Conservation (phyloP, 192 early-diverging fungal genomes). For the Backusella tuberculispora region DNA sequence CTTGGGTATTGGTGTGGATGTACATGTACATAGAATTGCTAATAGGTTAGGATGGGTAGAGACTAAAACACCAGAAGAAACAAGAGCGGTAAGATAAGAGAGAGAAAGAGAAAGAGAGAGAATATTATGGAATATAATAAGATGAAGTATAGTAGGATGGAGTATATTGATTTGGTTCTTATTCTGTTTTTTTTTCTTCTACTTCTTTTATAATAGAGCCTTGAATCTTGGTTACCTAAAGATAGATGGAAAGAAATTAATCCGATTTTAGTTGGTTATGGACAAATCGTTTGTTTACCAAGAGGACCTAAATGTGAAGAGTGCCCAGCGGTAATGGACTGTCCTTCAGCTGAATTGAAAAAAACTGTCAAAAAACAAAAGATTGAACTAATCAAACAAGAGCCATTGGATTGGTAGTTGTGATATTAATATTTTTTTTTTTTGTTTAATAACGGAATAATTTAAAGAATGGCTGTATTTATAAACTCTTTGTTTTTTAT, state of each 20-base stretch:
- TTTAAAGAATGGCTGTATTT: conserved; percentile 3
- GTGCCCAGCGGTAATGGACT: conserved; percentile 80
- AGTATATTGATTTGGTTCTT: background rate
- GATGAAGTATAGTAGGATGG: background rate
- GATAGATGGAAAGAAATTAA: conserved; percentile 90
- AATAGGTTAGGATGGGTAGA: conserved; percentile 89
- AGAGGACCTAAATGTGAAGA: conserved; percentile 72
- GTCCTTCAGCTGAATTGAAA: conserved; percentile 51
- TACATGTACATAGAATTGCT: conserved; percentile 90
- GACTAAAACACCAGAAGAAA: conserved; percentile 80
- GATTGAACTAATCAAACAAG: conserved; percentile 5
- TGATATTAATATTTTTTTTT: background rate
- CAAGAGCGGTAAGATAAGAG: conserved; percentile 55
- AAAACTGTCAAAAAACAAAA: conserved; percentile 11
- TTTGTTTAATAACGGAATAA: background rate
- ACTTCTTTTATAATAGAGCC: conserved; percentile 31
- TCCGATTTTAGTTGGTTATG: conserved; percentile 88
- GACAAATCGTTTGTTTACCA: conserved; percentile 81
- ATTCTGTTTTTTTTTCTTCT: too few species aligned
- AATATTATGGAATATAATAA: too few species aligned
- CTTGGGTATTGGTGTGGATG: conserved; percentile 93
- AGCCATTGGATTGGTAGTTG: conserved; percentile 22
- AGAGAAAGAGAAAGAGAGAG: background rate
- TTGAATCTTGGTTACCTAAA: conserved; percentile 84
- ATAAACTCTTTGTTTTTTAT: background rate